Conservation (phyloP, 345 rosid species). For the Zanthoxylum bungeanum region DNA sequence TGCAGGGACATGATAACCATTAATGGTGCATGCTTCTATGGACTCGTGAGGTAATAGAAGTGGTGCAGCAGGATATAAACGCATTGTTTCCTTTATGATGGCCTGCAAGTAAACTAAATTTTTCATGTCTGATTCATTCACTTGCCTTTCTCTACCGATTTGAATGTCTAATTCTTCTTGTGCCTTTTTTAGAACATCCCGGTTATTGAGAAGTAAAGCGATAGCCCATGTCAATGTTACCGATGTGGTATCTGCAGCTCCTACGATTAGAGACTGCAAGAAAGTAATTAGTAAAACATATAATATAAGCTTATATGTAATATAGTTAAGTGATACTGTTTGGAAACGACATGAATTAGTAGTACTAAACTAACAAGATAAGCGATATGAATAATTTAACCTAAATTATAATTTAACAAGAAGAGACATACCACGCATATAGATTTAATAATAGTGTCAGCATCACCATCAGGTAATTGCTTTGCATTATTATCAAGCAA, state of each 20-base stretch:
- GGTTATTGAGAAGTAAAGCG: neutral
- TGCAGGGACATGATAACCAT: neutral
- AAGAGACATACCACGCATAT: neutral
- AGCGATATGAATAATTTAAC: no score
- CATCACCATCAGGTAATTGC: neutral
- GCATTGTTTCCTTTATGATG: neutral
- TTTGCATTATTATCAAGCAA: neutral
- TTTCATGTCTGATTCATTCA: neutral
- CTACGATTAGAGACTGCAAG: no score
- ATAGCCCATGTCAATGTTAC: neutral
- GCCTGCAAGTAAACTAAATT: neutral
- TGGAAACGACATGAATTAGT: no score
- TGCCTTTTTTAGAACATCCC: neutral
- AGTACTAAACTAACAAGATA: no score
- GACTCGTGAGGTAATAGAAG: neutral
- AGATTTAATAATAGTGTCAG: neutral
- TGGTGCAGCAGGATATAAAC: neutral
- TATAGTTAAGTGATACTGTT: no score
- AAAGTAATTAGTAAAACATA: no score
- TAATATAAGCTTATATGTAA: no score
- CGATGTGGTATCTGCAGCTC: no score
- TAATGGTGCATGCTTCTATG: neutral
- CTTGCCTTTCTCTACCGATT: neutral
- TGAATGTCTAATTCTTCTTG: neutral
- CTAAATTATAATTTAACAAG: no score